These are phyloP conservation scores for Punctularia strigosozonata DNA, from an alignment of 768 basidiomycete species.

Conservation along the genomic window DNA sequence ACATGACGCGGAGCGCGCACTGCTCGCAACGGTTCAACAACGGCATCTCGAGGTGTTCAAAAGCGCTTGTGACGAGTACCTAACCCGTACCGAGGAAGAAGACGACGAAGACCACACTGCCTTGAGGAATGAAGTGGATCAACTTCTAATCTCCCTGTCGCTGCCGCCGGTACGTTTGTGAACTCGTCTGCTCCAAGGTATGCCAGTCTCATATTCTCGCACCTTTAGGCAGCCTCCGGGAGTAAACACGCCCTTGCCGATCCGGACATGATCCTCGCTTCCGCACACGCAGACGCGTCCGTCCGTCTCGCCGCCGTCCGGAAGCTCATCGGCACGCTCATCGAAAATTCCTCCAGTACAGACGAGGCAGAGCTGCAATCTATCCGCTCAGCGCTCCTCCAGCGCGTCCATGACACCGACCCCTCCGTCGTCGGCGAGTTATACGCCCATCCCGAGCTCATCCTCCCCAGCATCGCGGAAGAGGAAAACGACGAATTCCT, in stretches of 20 bases:
- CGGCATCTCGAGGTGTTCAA: conserved; percentile 44
- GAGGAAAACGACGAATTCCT: conserved; percentile 34
- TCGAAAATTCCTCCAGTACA: conserved; percentile 20
- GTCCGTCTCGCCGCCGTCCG: conserved; percentile 50
- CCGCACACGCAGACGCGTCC: conserved; percentile 48
- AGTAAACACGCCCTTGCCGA: no score
- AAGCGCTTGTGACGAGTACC: conserved; percentile 24
- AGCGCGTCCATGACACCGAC: conserved; percentile 58
- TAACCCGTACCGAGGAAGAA: no score
- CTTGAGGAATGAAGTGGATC: conserved; percentile 36
- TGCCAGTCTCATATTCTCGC: no score
- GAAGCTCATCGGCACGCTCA: no score
- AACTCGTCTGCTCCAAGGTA: no score
- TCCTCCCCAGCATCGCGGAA: conserved; percentile 33
- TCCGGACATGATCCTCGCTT: conserved; percentile 35
- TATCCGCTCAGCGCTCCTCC: conserved; percentile 49
- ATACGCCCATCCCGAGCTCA: conserved; percentile 37
- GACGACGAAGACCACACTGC: conserved; percentile 19
- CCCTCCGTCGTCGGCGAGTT: conserved; percentile 51
- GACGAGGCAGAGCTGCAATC: conserved; percentile 30
- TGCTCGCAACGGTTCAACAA: conserved; percentile 54
- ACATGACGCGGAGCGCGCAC: no score
- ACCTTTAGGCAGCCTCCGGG: no score
- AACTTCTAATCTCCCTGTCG: conserved; percentile 47
- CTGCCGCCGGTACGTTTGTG: no score